Conservation (phyloP, 345 rosid species). For the Conringia planisiliqua region DNA sequence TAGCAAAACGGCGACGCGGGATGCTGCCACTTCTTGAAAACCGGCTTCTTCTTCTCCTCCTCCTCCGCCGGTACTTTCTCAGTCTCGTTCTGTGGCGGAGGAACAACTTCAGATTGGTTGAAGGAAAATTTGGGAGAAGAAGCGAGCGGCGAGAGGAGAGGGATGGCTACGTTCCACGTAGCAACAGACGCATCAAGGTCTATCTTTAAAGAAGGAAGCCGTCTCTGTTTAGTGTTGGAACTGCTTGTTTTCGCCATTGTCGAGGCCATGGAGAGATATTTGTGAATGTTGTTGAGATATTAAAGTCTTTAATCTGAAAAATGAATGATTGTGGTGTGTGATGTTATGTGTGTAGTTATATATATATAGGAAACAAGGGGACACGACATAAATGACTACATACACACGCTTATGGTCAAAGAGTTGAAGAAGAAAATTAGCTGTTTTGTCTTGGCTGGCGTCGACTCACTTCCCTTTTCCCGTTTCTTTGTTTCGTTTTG, state of each 20-base stretch:
- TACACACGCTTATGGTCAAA: background rate
- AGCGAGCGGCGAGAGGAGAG: conserved; percentile 74
- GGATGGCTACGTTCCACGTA: conserved; percentile 72
- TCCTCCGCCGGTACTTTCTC: conserved; percentile 30
- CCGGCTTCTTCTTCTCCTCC: conserved; percentile 37
- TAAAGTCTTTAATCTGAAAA: background rate
- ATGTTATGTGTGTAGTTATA: background rate
- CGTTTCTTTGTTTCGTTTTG: background rate
- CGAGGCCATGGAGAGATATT: conserved; percentile 12
- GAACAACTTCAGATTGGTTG: background rate
- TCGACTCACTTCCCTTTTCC: background rate
- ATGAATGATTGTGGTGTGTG: background rate
- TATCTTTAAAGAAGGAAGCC: conserved; percentile 63
- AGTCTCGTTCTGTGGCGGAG: background rate
- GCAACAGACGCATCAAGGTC: conserved; percentile 32
- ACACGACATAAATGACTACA: background rate
- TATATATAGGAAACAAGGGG: background rate
- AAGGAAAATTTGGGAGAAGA: conserved; percentile 42
- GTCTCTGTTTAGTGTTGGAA: conserved; percentile 33
- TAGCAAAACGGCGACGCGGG: conserved; percentile 72
- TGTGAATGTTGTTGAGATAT: background rate
- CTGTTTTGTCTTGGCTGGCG: background rate
- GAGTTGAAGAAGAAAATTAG: background rate
- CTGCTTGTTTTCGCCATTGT: conserved; percentile 2
- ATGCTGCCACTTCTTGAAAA: conserved; percentile 82